These are phyloP conservation scores for Saccharomyces paradoxus DNA, from an alignment of 805 yeast genomes.

Conservation along the genomic window DNA sequence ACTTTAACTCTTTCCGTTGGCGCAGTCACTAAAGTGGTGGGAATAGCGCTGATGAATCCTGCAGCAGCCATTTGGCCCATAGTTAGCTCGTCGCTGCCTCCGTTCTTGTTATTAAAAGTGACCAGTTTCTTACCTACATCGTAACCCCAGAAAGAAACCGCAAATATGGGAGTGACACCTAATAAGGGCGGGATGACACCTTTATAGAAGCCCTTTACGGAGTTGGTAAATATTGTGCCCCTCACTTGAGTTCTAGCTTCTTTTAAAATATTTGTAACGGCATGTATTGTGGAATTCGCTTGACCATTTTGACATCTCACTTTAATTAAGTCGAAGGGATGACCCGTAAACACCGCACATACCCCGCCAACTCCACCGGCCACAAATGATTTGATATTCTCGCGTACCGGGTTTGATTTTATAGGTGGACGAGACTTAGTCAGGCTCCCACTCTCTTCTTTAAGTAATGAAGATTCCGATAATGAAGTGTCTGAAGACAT, in stretches of 20 bases:
- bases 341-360: constrained; percentile 92
- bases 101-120: constrained; percentile 32
- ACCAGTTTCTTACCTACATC: constrained; percentile 83
- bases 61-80: constrained; percentile 76
- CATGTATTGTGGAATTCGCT: constrained; percentile 55
- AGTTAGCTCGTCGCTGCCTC: constrained; percentile 34
- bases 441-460: constrained; percentile 4
- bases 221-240: constrained; percentile 12
- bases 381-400: constrained; percentile 76
- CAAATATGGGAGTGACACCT: constrained; percentile 99
- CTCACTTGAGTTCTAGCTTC: constrained; percentile 48
- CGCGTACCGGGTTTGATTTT: constrained; percentile 25
- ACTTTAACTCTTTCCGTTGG: constrained; percentile 96
- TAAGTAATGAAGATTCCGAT: constrained; percentile 4
- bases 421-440: background rate
- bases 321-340: constrained; percentile 89
- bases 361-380: constrained; percentile 97
- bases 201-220: constrained; percentile 63
- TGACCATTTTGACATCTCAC: constrained; percentile 77
- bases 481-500: constrained; percentile 11
- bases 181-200: constrained; percentile 90
- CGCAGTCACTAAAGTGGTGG: constrained; percentile 93
- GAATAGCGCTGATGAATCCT: constrained; percentile 89
- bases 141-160: constrained; percentile 97
- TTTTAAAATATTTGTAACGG: constrained; percentile 62